Evolutionary conservation across 345 rosid species (phyloP), one percentile per base, ranked within the genome.

Genomic region (Camelina sativa): DNA sequence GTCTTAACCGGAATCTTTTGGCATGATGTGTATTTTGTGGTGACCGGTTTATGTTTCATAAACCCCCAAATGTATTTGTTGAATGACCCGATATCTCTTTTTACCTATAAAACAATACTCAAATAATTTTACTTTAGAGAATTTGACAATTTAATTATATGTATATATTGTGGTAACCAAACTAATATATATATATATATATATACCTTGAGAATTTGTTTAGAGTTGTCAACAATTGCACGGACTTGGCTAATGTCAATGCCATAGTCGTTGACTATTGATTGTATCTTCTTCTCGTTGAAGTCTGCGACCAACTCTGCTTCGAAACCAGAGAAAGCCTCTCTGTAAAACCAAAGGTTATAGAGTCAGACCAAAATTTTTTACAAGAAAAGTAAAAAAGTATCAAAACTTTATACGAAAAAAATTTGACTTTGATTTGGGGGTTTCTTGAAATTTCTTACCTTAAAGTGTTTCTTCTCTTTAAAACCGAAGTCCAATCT

Each of bases 401-500:
- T 48, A 20, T 19, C 48, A 56, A 44, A 53, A 40, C 13, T 34
- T 34, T 76, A 35, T 7, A 35, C 38, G 10, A 35, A 35, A 25
- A 25, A 38, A 2, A 3, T 69, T 61, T 41, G 5, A 55, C 0
- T n/a, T 68, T 55, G 2, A 23, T 16, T 76, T 69, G 9, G 7
- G 53, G 30, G 51, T 54, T 34, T 43, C 20, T 37, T 15, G 38
- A 47, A 47, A 32, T 8, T 40, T 58, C 20, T 51, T 22, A 87
- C 95, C 91, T 85, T 71, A 86, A 81, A 51, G 23, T 69, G 58
- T 79, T 79, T 37, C 96, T 78, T 78, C 71, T 91, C 82, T 87
- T 91, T 80, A 91, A 67, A 67, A 91, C 81, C 35, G 90, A 85
- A 79, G 87, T 86, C 97, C 97, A 88, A 58, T 91, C 87, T 3